These are phyloP conservation scores for Austropuccinia psidii DNA, from an alignment of 1,284 basidiomycete genomes.

Conservation along the genomic window DNA sequence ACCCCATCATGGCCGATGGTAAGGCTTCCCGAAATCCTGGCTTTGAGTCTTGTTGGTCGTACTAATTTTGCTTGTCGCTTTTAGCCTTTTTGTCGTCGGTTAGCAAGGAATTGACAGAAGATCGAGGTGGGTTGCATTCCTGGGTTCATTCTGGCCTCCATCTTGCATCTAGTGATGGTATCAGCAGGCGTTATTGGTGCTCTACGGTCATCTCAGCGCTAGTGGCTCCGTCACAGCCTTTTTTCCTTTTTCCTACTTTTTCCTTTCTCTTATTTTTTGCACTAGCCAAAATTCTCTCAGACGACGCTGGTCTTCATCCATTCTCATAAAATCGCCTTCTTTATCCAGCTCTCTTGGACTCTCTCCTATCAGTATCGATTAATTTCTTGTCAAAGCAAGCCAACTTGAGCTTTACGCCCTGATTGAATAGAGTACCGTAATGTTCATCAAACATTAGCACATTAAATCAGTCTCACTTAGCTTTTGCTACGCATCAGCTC, in stretches of 20 bases:
- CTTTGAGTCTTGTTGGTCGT: neutral
- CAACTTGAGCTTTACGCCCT: neutral
- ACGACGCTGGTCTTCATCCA: neutral
- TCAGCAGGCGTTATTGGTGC: neutral
- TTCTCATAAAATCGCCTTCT: neutral
- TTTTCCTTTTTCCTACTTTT: neutral
- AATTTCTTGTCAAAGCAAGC: neutral
- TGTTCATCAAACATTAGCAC: conserved; percentile 19
- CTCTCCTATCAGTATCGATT: neutral
- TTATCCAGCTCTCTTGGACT: neutral
- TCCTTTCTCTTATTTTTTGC: neutral
- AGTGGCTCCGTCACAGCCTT: neutral
- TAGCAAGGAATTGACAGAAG: conserved; percentile 26
- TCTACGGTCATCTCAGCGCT: neutral
- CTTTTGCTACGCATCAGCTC: neutral
- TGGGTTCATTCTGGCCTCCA: neutral
- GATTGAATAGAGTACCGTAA: conserved; percentile 16
- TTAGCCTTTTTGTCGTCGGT: conserved; percentile 32
- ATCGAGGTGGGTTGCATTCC: conserved; percentile 14
- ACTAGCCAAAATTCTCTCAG: neutral
- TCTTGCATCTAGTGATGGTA: neutral
- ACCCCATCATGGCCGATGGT: conserved; percentile 31
- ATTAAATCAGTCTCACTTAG: neutral
- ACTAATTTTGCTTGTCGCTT: neutral
- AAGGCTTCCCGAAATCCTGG: neutral